phyloP scores from a whole-genome alignment of 768 basidiomycete genomes.

The Lactarius vividus region DNA sequence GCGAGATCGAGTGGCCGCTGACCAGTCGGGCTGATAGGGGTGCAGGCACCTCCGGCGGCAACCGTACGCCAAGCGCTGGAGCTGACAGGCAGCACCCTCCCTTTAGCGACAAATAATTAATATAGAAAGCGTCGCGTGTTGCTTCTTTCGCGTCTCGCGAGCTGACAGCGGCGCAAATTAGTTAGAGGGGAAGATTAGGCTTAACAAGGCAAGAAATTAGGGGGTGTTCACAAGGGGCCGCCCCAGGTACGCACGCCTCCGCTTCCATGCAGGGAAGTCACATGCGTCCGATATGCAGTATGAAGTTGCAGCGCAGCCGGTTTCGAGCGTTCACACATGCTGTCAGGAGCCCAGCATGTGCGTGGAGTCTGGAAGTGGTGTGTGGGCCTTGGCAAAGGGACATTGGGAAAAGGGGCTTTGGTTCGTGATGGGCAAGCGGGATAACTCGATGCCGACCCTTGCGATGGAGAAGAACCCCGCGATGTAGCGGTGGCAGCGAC shows the following conservation, averaged over 20 bases:
- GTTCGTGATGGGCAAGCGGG: neutral
- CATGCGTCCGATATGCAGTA: neutral
- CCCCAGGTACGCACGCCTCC: neutral
- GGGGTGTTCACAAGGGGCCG: constrained; percentile 12
- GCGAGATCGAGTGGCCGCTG: neutral
- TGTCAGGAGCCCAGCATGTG: neutral
- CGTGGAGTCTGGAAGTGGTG: neutral
- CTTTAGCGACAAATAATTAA: neutral
- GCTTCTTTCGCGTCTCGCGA: neutral
- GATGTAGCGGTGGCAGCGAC: neutral
- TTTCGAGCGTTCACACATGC: neutral
- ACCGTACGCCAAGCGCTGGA: neutral
- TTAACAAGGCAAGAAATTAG: constrained; percentile 8
- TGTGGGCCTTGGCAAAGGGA: neutral
- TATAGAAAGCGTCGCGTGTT: neutral
- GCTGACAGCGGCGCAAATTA: neutral
- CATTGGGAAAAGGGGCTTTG: neutral
- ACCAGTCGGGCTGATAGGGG: neutral
- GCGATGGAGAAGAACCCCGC: neutral
- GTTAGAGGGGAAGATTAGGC: neutral
- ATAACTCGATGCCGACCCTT: neutral
- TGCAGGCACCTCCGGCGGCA: neutral
- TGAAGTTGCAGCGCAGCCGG: neutral
- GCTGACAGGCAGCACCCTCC: neutral
- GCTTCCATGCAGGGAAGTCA: neutral